phyloP scores from a whole-genome alignment of 371 early-diverging fungal genomes.

The Choanephora cucurbitarum region DNA sequence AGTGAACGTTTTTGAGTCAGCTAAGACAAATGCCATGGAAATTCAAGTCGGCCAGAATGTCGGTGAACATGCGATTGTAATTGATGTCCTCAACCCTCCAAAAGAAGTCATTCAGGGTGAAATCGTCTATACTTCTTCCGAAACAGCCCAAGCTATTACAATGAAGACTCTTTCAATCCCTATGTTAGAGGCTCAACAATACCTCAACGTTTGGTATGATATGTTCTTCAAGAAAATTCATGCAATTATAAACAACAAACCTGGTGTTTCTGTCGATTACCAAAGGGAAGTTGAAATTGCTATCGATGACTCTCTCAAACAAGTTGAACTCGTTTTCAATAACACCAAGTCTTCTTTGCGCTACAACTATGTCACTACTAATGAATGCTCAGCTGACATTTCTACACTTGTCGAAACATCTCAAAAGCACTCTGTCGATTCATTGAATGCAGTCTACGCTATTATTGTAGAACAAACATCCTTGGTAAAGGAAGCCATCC shows the following conservation, averaged over 20 bases:
- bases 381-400: too few relatives aligned
- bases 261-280: slow-evolving; percentile 3
- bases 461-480: too few relatives aligned
- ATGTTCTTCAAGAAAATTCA: slow-evolving; percentile 18
- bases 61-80: slow-evolving; percentile 3
- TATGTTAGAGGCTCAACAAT: slow-evolving; percentile 12
- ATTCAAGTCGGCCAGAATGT: neutral
- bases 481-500: too few relatives aligned
- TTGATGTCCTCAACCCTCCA: slow-evolving; percentile 4
- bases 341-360: too few relatives aligned
- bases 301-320: slow-evolving; percentile 12
- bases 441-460: too few relatives aligned
- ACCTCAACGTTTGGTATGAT: slow-evolving; percentile 17
- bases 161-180: slow-evolving; percentile 1
- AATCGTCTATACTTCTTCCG: slow-evolving; percentile 19
- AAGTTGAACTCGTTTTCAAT: too few relatives aligned
- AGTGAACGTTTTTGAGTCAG: slow-evolving; percentile 9
- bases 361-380: too few relatives aligned
- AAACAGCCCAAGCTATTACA: slow-evolving; percentile 21
- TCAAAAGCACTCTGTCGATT: too few relatives aligned
- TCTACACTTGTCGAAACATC: too few relatives aligned
- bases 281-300: slow-evolving; percentile 17
- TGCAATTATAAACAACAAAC: slow-evolving; percentile 4
- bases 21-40: neutral
- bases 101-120: slow-evolving; percentile 10